A percentile compares a stretch with the other conserved stretches of the same genome.
Conservation (phyloP, 768 basidiomycete species). For the Pulveroboletus sp. region DNA sequence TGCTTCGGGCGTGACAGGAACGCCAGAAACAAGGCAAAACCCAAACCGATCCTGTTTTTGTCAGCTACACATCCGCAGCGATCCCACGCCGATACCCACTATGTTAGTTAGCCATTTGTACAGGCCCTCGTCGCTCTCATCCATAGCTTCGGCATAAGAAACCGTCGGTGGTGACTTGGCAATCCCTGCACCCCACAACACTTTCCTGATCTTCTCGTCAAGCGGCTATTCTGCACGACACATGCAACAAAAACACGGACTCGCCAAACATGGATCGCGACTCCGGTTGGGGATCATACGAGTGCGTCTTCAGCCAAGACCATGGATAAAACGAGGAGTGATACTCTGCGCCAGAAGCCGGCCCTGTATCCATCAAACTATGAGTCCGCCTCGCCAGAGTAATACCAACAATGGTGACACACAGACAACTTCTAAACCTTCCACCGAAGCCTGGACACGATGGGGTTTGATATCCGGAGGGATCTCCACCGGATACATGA, state of each 20-base stretch:
- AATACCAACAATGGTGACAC: no score
- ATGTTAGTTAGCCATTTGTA: conserved; percentile 81
- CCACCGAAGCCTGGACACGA: no score
- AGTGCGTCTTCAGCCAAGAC: conserved; percentile 38
- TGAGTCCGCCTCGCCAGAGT: no score
- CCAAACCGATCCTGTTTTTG: conserved; percentile 74
- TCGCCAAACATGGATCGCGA: conserved; percentile 28
- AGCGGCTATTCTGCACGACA: not conserved
- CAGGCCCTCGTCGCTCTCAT: conserved; percentile 58
- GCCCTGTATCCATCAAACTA: not conserved
- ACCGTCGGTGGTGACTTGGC: no score
- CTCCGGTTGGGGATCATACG: not conserved
- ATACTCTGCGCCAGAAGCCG: conserved; percentile 33
- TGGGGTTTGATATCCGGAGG: no score
- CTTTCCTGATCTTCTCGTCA: not conserved
- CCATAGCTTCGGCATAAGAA: conserved; percentile 47
- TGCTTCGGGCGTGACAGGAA: conserved; percentile 77
- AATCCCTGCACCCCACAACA: no score
- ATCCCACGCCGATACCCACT: conserved; percentile 41
- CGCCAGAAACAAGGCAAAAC: conserved; percentile 82
- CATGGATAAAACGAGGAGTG: conserved; percentile 89
- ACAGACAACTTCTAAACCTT: no score
- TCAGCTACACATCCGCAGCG: not conserved
- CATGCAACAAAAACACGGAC: conserved; percentile 36
- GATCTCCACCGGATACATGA: no score